Evolutionary conservation across 1,139 yeast species (phyloP), one percentile per base, ranked within the genome.

Genomic region (Magnusiomyces paraingens): DNA sequence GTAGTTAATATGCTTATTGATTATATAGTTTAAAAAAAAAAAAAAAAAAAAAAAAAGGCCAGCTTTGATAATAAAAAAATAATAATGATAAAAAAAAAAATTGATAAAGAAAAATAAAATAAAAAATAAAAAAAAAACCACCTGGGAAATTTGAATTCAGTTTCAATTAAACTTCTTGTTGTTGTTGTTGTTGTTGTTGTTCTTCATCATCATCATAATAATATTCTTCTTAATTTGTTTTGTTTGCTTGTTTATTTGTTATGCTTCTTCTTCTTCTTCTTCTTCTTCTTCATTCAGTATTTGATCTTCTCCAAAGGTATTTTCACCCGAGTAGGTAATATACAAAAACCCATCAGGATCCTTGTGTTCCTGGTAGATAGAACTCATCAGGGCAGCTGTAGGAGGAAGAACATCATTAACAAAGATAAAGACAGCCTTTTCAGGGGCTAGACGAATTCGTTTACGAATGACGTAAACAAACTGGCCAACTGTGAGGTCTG

Each of bases 401-500:
- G 98, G 98, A 21, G 99, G 99, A 64, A 93, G 79, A 57, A 93
- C 91, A 69, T 93, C 99, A 68, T 93, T 91, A 59, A 93, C 95
- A 71, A 93, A 93, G 62, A 93, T 90, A 72, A 93, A 93, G 62
- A 93, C 91, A 49, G 99, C 99, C 83, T 93, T 91, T 72, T 93
- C 99, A 45, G 96, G 88, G 48, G 97, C 96, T 61, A 93, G 80
- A 77, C 87, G 87, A 71, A 93, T 91, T 70, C 99, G 84, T 75
- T 91, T 90, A 73, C 99, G 84, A 65, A 93, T 89, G 57, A 93
- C 99, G 67, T 93, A 93, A 53, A 93, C 98, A 75, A 93, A 91
- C 72, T 93, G 99, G 41, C 99, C 99, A 58, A 93, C 96, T 0
- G 98, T 89, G 66, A 93, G 79, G 70, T 94, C 99, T 38, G 93